Conservation (phyloP, 1,139 yeast species). For the Diutina ranongensis region DNA sequence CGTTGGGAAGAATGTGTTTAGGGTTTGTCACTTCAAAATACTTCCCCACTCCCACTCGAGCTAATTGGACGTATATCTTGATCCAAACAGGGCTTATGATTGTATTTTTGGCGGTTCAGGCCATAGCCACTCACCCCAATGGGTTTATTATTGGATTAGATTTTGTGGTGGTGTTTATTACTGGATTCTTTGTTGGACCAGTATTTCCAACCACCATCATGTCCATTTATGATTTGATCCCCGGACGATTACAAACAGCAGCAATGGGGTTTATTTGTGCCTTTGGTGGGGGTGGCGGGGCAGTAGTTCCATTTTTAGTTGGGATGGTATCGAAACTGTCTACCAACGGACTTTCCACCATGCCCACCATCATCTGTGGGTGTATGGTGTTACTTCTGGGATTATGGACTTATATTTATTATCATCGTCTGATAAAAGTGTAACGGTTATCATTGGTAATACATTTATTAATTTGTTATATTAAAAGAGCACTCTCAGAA, state of each 20-base stretch:
- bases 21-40: slow-evolving; percentile 50
- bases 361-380: neutral
- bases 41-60: slow-evolving; percentile 34
- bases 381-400: neutral
- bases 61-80: slow-evolving; percentile 29
- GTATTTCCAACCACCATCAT: slow-evolving; percentile 68
- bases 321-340: slow-evolving; percentile 26
- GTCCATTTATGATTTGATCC: slow-evolving; percentile 51
- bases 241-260: slow-evolving; percentile 46
- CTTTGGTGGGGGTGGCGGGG: slow-evolving; percentile 69
- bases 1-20: slow-evolving; percentile 45
- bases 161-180: slow-evolving; percentile 31
- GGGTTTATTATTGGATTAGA: slow-evolving; percentile 14
- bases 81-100: slow-evolving; percentile 14
- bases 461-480: too few species aligned
- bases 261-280: slow-evolving; percentile 75
- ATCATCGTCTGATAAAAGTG: neutral
- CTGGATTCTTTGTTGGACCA: slow-evolving; percentile 72
- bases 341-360: neutral
- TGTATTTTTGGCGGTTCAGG: slow-evolving; percentile 19
- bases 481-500: neutral
- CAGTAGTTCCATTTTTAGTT: slow-evolving; percentile 51
- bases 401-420: neutral
- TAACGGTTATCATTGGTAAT: neutral
- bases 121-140: neutral